Evolutionary conservation across 2,329 filamentous ascomycete genomes (phyloP).

Genomic region (Sclerotinia subarctica): DNA sequence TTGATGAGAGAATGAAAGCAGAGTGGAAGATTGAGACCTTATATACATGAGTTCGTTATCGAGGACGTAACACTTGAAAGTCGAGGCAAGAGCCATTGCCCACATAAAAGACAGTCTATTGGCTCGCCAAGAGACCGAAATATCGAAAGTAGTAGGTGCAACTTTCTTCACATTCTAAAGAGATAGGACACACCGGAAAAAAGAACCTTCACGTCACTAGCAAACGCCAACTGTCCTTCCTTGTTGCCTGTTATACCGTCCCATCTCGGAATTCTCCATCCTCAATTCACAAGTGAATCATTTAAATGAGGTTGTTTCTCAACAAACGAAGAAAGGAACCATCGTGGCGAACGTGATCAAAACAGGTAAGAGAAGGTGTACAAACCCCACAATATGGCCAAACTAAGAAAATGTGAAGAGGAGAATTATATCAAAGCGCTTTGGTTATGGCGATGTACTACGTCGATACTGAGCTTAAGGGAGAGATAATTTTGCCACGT

Average conservation of each 20-base stretch:
- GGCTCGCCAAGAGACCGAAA: neutral
- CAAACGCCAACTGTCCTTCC: neutral
- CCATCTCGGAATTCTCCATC: neutral
- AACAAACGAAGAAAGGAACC: neutral
- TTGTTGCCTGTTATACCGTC: constrained; percentile 10
- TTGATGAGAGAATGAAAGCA: neutral
- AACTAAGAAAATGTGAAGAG: neutral
- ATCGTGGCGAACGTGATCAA: neutral
- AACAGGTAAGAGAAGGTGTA: neutral
- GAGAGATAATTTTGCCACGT: neutral
- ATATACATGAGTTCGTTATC: neutral
- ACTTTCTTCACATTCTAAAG: neutral
- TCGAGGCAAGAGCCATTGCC: neutral
- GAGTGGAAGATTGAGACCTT: neutral
- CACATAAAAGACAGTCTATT: neutral
- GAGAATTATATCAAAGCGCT: neutral
- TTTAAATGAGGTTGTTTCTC: constrained; percentile 15
- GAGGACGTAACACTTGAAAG: neutral
- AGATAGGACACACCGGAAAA: neutral
- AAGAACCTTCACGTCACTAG: constrained; percentile 3
- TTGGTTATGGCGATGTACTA: constrained; percentile 9
- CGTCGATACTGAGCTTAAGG: neutral
- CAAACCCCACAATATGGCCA: neutral
- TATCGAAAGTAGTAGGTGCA: neutral
- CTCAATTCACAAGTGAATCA: constrained; percentile 14